These are phyloP conservation scores for Plasmodium knowlesi DNA, from an alignment of 169 alveolate genomes.

Conservation along the genomic window DNA sequence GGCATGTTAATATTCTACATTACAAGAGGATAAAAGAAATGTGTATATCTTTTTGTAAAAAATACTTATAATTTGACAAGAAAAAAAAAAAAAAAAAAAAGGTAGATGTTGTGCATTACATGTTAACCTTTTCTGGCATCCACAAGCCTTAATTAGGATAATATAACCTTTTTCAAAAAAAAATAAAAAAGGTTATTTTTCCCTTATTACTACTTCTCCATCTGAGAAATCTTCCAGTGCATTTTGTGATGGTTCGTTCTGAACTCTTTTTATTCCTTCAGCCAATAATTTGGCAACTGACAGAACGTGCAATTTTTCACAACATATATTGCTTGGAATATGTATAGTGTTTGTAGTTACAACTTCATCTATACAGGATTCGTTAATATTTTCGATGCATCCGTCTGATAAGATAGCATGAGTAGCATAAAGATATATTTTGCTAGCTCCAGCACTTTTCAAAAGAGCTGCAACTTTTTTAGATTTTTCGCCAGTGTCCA, in stretches of 20 bases:
- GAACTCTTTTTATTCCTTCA: constrained; percentile 85
- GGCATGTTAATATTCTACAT: constrained; percentile 55
- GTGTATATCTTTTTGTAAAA: not conserved
- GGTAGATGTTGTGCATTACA: not conserved
- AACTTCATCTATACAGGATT: constrained; percentile 84
- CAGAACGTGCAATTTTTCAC: constrained; percentile 79
- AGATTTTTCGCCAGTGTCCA: constrained; percentile 93
- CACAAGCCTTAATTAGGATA: not conserved
- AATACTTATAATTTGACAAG: not conserved
- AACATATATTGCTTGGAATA: constrained; percentile 74
- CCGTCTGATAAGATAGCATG: constrained; percentile 89
- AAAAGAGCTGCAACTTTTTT: constrained; percentile 88
- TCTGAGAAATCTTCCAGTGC: constrained; percentile 87
- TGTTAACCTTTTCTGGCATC: not conserved
- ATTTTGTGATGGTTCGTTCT: constrained; percentile 75
- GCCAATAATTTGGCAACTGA: constrained; percentile 85
- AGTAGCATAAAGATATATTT: constrained; percentile 91
- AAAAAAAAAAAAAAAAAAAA: not conserved
- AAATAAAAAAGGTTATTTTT: constrained; percentile 88
- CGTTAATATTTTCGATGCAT: constrained; percentile 81
- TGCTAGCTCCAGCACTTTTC: constrained; percentile 89
- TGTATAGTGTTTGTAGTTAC: constrained; percentile 84
- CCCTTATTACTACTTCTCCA: constrained; percentile 84
- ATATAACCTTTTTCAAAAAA: constrained; percentile 83
- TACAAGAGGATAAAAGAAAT: constrained; percentile 5